phyloP scores from a whole-genome alignment of 2,329 filamentous ascomycete genomes.

The Dactylellina parvicollis region DNA sequence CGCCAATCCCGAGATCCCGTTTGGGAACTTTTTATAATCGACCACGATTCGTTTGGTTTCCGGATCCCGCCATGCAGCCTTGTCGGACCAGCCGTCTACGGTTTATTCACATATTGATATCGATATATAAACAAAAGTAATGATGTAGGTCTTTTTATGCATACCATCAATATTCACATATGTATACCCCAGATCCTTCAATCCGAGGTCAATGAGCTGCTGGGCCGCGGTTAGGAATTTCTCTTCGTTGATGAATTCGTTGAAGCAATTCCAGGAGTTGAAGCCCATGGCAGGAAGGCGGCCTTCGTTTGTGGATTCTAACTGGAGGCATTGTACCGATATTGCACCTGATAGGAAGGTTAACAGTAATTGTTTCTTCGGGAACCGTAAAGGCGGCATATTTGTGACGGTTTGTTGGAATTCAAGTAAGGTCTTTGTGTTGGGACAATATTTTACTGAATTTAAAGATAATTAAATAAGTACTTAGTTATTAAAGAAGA shows the following conservation, averaged over 20 bases:
- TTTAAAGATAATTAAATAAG: no score
- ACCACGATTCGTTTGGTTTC: slow-evolving; percentile 64
- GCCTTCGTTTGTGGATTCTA: slow-evolving; percentile 38
- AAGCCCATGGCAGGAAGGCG: slow-evolving; percentile 64
- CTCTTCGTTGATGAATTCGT: slow-evolving; percentile 66
- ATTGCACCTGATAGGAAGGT: slow-evolving; percentile 11
- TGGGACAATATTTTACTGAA: no score
- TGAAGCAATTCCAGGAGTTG: slow-evolving; percentile 68
- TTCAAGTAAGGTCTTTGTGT: not conserved
- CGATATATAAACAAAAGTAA: not conserved
- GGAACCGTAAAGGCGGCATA: not conserved
- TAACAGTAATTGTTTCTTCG: not conserved
- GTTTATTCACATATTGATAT: not conserved
- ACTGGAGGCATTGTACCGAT: slow-evolving; percentile 18
- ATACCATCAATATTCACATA: slow-evolving; percentile 66
- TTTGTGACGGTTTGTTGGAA: slow-evolving; percentile 9
- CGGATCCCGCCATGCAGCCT: slow-evolving; percentile 62
- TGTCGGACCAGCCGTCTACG: slow-evolving; percentile 69
- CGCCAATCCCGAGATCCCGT: slow-evolving; percentile 68
- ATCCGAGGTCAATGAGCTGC: slow-evolving; percentile 65
- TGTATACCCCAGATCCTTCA: slow-evolving; percentile 68
- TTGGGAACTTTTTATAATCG: slow-evolving; percentile 67
- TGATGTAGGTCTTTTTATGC: not conserved
- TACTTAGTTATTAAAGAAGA: not conserved
- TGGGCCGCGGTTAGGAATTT: slow-evolving; percentile 65